Evolutionary conservation across 192 early-diverging fungal species (phyloP), one percentile per base, ranked within the genome.

Genomic region (Backusella circina): DNA sequence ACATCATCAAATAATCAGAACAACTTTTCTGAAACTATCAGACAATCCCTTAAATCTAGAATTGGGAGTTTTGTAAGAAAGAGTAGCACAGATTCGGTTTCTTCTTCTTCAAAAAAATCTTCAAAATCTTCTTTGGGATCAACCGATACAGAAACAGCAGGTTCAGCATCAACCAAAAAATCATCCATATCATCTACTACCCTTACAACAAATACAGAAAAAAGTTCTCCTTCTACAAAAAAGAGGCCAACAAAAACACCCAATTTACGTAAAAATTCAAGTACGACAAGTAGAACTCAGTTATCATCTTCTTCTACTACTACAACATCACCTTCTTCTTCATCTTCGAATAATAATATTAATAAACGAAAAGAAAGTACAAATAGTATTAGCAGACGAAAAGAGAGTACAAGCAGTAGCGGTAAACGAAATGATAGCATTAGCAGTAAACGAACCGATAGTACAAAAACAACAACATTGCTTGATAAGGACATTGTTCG

Each of bases 141-240:
- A 23, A 54, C 31, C 30, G 33, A 15, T 36, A 65, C 33, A 36
- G 41, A 79, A 23, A 57, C 70, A 9, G 57, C 79, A 5, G 80
- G 79, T 16, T 76, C 84, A 16, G 73, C 83, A 0, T 80, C 84
- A 5, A 77, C 83, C 8, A 79, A 77, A 9, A 74, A 77, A 30
- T 73, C 81, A 47, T 65, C 71, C 50, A 54, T 44, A 37, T 12
- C 57, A 26, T 32, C 61, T 3, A 21, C 65, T 33, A 18, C 73
- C 18, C 26, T 61, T 7, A 33, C 33, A 16, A 51, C 67, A 26
- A 41, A 41, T 41, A 23, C 23, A 8, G 31, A 64, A 30, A 30
- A 18, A 9, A 41, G 41, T 8, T 32, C 77, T 47, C 77, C 80
- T 5, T 73, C 76, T 4, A 76, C 77, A 5, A 81, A 30, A 57